Evolutionary conservation across 805 yeast genomes (phyloP).

Genomic region (Hanseniaspora occidentalis): DNA sequence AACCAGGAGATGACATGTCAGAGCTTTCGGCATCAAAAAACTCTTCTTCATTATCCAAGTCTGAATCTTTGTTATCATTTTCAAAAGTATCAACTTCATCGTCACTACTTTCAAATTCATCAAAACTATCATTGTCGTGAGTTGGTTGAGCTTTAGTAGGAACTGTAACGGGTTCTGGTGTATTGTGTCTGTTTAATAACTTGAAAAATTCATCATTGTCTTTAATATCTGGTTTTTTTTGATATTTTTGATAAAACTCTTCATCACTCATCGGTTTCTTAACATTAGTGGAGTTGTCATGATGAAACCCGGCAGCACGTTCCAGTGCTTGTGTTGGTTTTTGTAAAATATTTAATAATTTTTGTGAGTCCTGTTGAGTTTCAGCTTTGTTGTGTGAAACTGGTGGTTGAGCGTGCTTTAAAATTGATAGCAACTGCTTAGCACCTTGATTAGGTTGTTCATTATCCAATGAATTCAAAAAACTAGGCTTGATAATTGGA

Average conservation of each 20-base stretch:
- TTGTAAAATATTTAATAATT: constrained; percentile 10
- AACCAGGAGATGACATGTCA: constrained; percentile 1
- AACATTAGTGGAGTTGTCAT: not conserved
- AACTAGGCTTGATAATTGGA: constrained; percentile 26
- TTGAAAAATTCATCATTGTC: not conserved
- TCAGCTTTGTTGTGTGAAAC: constrained; percentile 1
- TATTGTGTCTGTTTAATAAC: constrained; percentile 2
- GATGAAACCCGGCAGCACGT: too few relatives aligned
- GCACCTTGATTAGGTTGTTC: not conserved
- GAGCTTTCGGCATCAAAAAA: not conserved
- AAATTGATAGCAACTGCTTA: constrained; percentile 25
- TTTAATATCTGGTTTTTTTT: not conserved
- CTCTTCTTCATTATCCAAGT: not conserved
- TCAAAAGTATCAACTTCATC: constrained; percentile 12
- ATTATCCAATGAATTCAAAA: constrained; percentile 4
- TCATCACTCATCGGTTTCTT: constrained; percentile 1
- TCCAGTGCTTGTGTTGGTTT: too few relatives aligned
- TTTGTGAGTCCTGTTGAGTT: constrained; percentile 9
- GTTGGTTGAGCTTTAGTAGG: too few relatives aligned
- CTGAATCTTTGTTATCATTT: constrained; percentile 12
- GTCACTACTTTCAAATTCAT: constrained; percentile 9
- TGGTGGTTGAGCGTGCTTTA: constrained; percentile 18
- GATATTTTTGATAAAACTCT: not conserved
- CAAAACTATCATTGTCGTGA: constrained; percentile 6
- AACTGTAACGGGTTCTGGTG: constrained; percentile 6